Conservation (phyloP, 805 yeast genomes). For the Cyberlindnera maritima region DNA sequence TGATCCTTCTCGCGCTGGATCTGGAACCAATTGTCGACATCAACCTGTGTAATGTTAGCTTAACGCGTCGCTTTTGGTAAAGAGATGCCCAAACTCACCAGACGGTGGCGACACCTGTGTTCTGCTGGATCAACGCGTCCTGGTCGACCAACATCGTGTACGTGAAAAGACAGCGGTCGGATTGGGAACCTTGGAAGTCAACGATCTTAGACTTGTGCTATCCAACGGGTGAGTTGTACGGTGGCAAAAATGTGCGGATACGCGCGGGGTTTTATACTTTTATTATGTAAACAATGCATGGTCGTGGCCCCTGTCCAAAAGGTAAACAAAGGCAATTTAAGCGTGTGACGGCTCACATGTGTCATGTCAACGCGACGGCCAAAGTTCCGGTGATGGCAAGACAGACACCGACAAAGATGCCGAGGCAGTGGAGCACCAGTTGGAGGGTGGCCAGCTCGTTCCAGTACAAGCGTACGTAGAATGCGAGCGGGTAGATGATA, state of each 20-base stretch:
- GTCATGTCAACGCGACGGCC: conserved; percentile 24
- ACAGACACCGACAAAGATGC: conserved; percentile 8
- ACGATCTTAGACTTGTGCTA: no score
- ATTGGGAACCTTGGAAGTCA: no score
- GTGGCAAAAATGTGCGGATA: background rate
- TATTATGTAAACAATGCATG: background rate
- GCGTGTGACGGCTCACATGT: no score
- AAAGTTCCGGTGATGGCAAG: conserved; percentile 25
- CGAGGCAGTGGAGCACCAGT: conserved; percentile 14
- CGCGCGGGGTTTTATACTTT: background rate
- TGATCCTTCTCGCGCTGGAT: conserved; percentile 27
- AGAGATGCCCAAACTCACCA: conserved; percentile 1
- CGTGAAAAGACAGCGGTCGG: no score
- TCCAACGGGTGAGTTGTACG: background rate
- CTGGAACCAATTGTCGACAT: conserved; percentile 42
- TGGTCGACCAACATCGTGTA: conserved; percentile 18
- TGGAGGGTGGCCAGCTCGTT: conserved; percentile 32
- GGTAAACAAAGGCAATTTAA: conserved; percentile 1
- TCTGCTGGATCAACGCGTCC: conserved; percentile 23
- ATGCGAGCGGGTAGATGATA: conserved; percentile 62
- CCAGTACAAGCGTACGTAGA: conserved; percentile 52
- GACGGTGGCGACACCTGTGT: conserved; percentile 28
- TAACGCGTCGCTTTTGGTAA: background rate
- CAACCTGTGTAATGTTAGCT: conserved; percentile 24
- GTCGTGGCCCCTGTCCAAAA: conserved; percentile 1